phyloP scores from a whole-genome alignment of 495 filamentous ascomycete species.

The Saxophila tyrrhenica region DNA sequence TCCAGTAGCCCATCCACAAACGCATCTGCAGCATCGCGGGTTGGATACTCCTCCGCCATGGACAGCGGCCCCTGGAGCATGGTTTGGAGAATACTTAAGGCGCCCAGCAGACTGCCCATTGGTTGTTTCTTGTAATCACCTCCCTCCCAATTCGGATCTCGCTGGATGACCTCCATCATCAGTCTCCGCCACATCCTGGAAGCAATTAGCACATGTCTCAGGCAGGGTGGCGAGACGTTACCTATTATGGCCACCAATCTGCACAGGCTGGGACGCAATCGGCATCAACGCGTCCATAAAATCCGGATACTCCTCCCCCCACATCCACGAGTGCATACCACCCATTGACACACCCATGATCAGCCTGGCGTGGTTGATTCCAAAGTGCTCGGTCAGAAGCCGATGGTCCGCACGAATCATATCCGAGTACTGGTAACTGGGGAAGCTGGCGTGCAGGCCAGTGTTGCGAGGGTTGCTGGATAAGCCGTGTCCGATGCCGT shows the following conservation, averaged over 20 bases:
- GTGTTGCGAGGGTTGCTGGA: constrained; percentile 1
- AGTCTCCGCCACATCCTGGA: background rate
- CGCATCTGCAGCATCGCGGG: background rate
- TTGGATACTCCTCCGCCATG: background rate
- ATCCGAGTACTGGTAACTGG: background rate
- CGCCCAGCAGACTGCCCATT: background rate
- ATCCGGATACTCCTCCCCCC: background rate
- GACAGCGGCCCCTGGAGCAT: background rate
- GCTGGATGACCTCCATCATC: background rate
- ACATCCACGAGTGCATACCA: constrained; percentile 7
- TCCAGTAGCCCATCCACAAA: constrained; percentile 5
- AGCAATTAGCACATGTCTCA: too few relatives aligned
- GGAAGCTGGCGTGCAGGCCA: background rate
- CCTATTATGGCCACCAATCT: constrained; percentile 1
- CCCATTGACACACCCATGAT: constrained; percentile 1
- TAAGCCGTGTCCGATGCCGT: constrained; percentile 1
- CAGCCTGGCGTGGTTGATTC: background rate
- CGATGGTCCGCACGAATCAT: constrained; percentile 1
- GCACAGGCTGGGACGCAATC: background rate
- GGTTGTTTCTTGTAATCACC: background rate
- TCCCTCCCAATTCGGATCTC: background rate
- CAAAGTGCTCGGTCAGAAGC: background rate
- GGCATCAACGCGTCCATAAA: constrained; percentile 4
- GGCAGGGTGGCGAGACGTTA: too few relatives aligned
- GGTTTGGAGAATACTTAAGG: constrained; percentile 1